Base-by-base conservation (phyloP, 2,329 filamentous ascomycete genomes). In the Eutypella sp. region DNA sequence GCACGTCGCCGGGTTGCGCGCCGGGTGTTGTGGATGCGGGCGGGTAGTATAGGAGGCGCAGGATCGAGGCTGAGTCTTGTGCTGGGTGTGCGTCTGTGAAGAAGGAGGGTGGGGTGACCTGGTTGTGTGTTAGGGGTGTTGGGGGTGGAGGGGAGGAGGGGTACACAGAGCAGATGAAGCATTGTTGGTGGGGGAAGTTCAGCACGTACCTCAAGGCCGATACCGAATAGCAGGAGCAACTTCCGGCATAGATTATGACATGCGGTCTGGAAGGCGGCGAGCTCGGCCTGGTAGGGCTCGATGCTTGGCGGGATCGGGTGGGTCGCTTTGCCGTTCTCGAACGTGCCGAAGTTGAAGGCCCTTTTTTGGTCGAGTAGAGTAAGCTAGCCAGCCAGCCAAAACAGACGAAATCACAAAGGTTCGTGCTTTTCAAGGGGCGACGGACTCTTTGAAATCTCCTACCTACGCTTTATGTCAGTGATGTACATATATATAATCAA, bases 381-480 rank as follows among this genome's bases (percentile, higher is more conserved):
- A n/a, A n/a, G n/a, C n/a, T n/a, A n/a, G n/a, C n/a, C n/a, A n/a
- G n/a, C n/a, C n/a, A n/a, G n/a, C n/a, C n/a, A n/a, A n/a, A n/a
- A n/a, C n/a, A n/a, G n/a, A n/a, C n/a, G n/a, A 47, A 38, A 23
- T 40, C 31, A 19, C 24, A 20, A 13, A 48, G 38, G 20, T 33
- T 11, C 19, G 22, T 34, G 15, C 2, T 16, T 34, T 33, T 9
- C 31, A 16, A n/a, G n/a, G n/a, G n/a, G n/a, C n/a, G n/a, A n/a
- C n/a, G n/a, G 68, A 91, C 88, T 96, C 89, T 74, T 96, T 96
- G 57, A 89, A 89, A 61, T 96, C 90, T 15, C 89, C 88, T 25
- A 83, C 74, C 84, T 89, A 52, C 31, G 16, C 25, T 33, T 43
- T 47, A 48, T 25, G 37, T 19, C 25, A 1, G 37, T 40, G n/a